These are phyloP conservation scores for Luffa acutangula DNA, from an alignment of 306 rosid genomes.

Conservation along the genomic window DNA sequence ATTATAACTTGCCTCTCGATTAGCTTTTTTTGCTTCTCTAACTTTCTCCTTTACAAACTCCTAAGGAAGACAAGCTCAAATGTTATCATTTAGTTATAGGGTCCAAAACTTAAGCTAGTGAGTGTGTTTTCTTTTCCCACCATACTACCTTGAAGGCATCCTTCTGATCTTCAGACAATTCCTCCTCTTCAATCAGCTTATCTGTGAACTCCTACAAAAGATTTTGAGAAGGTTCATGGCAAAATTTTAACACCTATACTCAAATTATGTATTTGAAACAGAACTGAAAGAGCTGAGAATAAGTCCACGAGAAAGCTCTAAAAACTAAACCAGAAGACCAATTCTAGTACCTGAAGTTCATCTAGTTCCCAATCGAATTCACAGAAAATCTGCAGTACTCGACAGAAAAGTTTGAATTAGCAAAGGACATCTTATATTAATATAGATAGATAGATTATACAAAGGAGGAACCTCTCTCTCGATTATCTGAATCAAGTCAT, in stretches of 20 bases:
- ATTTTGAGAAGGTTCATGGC: neutral
- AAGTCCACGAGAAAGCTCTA: neutral
- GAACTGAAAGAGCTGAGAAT: neutral
- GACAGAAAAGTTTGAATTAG: neutral
- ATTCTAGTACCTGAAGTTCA: slow-evolving; percentile 49
- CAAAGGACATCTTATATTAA: neutral
- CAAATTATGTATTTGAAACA: neutral
- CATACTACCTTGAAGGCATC: slow-evolving; percentile 55
- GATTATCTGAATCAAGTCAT: neutral
- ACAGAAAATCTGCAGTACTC: slow-evolving; percentile 43
- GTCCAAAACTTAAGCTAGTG: neutral
- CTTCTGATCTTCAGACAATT: slow-evolving; percentile 49
- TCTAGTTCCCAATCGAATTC: slow-evolving; percentile 87
- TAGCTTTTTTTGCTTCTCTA: slow-evolving; percentile 64
- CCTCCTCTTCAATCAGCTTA: slow-evolving; percentile 55
- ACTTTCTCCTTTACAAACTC: slow-evolving; percentile 72
- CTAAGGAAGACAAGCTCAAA: slow-evolving; percentile 18
- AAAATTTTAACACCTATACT: neutral
- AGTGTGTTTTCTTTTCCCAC: neutral
- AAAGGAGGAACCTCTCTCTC: neutral
- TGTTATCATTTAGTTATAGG: neutral
- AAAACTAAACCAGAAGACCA: neutral
- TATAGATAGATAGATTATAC: neutral
- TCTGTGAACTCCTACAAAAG: slow-evolving; percentile 58
- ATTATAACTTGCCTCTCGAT: slow-evolving; percentile 38